Percentiles rank a stretch among this genome's conserved stretches.
phyloP scores from a whole-genome alignment of 768 basidiomycete species.

The Leccinum longicurvipes region DNA sequence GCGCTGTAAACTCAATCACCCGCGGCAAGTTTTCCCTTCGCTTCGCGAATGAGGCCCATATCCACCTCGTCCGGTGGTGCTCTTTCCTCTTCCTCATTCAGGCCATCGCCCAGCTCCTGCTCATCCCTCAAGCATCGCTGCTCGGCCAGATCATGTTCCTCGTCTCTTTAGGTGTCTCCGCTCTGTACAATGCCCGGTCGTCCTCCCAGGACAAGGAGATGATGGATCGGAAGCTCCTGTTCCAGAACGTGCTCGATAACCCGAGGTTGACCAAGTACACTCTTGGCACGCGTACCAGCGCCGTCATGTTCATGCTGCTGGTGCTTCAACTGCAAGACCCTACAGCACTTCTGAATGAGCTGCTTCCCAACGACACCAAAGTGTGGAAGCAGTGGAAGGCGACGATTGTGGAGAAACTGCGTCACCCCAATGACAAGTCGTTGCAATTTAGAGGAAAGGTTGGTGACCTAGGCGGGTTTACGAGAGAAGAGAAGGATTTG shows the following conservation, averaged over 20 bases:
- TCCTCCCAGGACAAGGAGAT: conserved; percentile 30
- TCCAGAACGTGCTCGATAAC: conserved; percentile 6
- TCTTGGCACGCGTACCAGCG: conserved; percentile 15
- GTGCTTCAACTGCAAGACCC: conserved; percentile 8
- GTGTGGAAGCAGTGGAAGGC: conserved; percentile 22
- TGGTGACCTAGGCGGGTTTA: background rate
- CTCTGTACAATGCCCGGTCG: conserved; percentile 22
- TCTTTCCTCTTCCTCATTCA: conserved; percentile 23
- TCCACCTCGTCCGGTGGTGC: conserved; percentile 17
- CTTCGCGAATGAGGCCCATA: conserved; percentile 13
- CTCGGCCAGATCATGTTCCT: conserved; percentile 33
- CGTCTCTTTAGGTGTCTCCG: conserved; percentile 23
- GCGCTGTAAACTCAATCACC: conserved; percentile 28
- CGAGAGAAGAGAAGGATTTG: conserved; percentile 9
- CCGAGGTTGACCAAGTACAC: conserved; percentile 16
- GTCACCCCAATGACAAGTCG: background rate
- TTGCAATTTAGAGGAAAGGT: background rate
- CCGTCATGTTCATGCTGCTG: conserved; percentile 15
- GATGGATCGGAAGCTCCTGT: conserved; percentile 15
- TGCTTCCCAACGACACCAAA: conserved; percentile 21
- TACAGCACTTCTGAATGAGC: conserved; percentile 7
- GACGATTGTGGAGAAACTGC: conserved; percentile 3
- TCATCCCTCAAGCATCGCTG: conserved; percentile 29
- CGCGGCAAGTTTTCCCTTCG: conserved; percentile 18
- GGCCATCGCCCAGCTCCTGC: conserved; percentile 26